phyloP scores from a whole-genome alignment of 2,329 filamentous ascomycete species.

The Dryadomyces quercus-mongolicae region DNA sequence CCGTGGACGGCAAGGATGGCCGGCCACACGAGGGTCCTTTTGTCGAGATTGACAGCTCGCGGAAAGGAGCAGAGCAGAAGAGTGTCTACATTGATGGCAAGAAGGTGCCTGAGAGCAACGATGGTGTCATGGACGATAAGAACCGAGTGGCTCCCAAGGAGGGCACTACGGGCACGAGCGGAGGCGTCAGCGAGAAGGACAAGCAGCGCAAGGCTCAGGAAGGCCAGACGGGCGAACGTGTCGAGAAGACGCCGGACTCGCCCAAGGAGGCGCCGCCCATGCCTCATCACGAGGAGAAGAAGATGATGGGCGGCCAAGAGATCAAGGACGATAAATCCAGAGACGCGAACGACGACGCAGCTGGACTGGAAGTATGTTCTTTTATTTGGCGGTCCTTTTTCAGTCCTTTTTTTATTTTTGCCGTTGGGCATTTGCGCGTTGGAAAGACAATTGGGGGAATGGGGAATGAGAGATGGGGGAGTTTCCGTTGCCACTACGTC shows the following conservation, averaged over 20 bases:
- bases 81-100: constrained; percentile 43
- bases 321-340: constrained; percentile 26
- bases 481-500: background rate
- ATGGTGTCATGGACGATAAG: constrained; percentile 91
- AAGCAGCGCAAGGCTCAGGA: constrained; percentile 62
- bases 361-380: constrained; percentile 44
- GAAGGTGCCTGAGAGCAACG: constrained; percentile 50
- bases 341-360: constrained; percentile 26
- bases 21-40: constrained; percentile 84
- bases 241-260: constrained; percentile 64
- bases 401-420: too few relatives aligned
- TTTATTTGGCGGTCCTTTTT: background rate
- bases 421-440: too few relatives aligned
- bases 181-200: constrained; percentile 78
- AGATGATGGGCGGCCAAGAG: constrained; percentile 34
- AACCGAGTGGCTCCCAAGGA: constrained; percentile 63
- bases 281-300: constrained; percentile 69
- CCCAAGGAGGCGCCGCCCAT: constrained; percentile 78
- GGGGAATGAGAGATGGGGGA: background rate
- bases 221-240: constrained; percentile 49
- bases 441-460: too few relatives aligned
- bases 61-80: constrained; percentile 30
- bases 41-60: constrained; percentile 41
- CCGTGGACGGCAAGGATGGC: constrained; percentile 85
- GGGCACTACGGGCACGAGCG: constrained; percentile 79